Evolutionary conservation across 805 yeast genomes (phyloP).

Genomic region (Scheffersomyces amazonensis): DNA sequence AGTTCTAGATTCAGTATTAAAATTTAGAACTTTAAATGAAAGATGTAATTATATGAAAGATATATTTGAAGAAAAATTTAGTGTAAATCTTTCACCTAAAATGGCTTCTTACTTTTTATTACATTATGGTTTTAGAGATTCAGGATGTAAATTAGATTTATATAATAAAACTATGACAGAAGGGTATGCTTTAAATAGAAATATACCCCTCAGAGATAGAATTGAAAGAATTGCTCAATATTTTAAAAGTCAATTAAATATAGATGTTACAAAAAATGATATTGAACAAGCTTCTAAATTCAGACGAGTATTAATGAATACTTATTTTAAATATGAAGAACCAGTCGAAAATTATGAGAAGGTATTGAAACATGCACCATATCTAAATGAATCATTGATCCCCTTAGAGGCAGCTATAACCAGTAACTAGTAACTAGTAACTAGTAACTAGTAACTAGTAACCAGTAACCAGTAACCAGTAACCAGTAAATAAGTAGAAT

Average conservation of each 20-base stretch:
- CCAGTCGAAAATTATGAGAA: conserved; percentile 11
- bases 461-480: no score
- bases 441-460: no score
- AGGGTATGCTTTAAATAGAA: not conserved
- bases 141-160: conserved; percentile 1
- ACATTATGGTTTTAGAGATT: conserved; percentile 16
- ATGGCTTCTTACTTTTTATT: conserved; percentile 13
- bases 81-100: conserved; percentile 7
- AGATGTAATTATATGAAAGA: conserved; percentile 9
- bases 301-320: conserved; percentile 11
- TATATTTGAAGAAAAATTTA: conserved; percentile 8
- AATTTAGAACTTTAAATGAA: conserved; percentile 4
- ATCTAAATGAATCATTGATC: not conserved
- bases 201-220: not conserved
- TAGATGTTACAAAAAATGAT: conserved; percentile 4
- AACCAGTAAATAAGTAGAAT: no score
- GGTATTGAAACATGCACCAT: not conserved
- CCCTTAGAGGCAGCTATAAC: no score
- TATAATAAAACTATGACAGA: not conserved
- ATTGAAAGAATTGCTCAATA: conserved; percentile 1
- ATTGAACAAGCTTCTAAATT: conserved; percentile 11
- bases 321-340: conserved; percentile 13
- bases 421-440: no score
- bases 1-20: conserved; percentile 1
- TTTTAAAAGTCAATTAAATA: conserved; percentile 5